phyloP scores from a whole-genome alignment of 768 basidiomycete species.

The Mycena galopus region DNA sequence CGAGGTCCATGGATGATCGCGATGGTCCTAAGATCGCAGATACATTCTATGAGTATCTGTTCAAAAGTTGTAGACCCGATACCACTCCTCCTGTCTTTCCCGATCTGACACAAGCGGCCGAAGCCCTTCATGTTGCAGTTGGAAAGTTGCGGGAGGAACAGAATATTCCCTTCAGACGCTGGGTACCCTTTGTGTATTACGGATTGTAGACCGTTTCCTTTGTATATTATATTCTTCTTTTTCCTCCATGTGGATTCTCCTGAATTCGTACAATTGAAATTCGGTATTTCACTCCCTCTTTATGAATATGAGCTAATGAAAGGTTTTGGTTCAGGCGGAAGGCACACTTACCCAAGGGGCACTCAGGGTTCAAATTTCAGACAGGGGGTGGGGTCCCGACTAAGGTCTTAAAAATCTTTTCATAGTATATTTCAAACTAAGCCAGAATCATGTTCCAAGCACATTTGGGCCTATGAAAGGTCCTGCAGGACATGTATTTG shows the following conservation, averaged over 20 bases:
- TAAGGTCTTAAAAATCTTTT: too few relatives aligned
- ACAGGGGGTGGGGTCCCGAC: too few relatives aligned
- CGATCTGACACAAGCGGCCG: neutral
- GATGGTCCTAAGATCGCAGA: constrained; percentile 9
- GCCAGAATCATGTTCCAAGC: too few relatives aligned
- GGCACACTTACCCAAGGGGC: too few relatives aligned
- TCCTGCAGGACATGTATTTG: too few relatives aligned
- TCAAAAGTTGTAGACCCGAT: neutral
- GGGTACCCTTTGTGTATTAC: constrained; percentile 14
- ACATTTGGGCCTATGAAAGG: too few relatives aligned
- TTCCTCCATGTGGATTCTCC: neutral
- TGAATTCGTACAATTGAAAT: neutral
- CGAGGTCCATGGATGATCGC: neutral
- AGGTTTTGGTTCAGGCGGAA: too few relatives aligned
- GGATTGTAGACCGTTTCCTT: neutral
- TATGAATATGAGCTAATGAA: too few relatives aligned
- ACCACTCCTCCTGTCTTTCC: neutral
- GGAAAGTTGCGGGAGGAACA: neutral
- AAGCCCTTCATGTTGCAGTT: neutral
- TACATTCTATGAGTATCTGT: constrained; percentile 6
- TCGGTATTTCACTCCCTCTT: constrained; percentile 3
- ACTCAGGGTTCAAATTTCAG: too few relatives aligned
- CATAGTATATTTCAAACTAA: too few relatives aligned
- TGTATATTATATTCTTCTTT: neutral
- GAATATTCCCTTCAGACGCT: neutral